These are phyloP conservation scores for Fraxinus baroniana DNA, from an alignment of 305 asterid genomes.

Conservation along the genomic window DNA sequence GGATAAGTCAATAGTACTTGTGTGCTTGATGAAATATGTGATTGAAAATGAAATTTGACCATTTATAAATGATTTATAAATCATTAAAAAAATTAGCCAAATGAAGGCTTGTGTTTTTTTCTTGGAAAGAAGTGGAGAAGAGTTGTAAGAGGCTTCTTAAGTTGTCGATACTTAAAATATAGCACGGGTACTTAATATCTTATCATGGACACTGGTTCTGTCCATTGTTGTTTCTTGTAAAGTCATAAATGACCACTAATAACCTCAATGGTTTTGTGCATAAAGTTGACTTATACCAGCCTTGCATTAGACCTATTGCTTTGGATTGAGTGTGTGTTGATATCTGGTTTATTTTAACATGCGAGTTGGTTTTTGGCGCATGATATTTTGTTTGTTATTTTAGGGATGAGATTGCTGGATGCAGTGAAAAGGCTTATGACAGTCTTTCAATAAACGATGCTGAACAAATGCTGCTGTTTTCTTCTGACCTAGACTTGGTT, in stretches of 20 bases:
- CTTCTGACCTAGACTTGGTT: constrained; percentile 69
- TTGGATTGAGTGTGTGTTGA: neutral
- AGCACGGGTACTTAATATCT: neutral
- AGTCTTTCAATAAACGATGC: constrained; percentile 54
- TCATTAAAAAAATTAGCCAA: neutral
- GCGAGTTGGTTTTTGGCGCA: neutral
- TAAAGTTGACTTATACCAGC: neutral
- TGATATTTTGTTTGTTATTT: constrained; percentile 19
- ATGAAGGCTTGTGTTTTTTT: neutral
- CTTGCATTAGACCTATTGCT: neutral
- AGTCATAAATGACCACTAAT: neutral
- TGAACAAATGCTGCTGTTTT: constrained; percentile 55
- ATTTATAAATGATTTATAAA: neutral
- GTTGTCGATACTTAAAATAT: neutral
- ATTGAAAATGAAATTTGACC: neutral
- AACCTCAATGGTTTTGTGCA: neutral
- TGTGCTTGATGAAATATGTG: neutral
- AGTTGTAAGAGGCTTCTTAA: neutral
- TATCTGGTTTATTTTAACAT: neutral
- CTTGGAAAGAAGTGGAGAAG: neutral
- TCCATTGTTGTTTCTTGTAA: neutral
- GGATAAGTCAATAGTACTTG: neutral
- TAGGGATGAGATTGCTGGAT: constrained; percentile 98
- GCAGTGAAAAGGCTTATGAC: constrained; percentile 95
- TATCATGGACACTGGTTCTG: neutral